Evolutionary conservation across 1,139 yeast species (phyloP), one percentile per base, ranked within the genome.

Genomic region (Yamadazyma taylorii): DNA sequence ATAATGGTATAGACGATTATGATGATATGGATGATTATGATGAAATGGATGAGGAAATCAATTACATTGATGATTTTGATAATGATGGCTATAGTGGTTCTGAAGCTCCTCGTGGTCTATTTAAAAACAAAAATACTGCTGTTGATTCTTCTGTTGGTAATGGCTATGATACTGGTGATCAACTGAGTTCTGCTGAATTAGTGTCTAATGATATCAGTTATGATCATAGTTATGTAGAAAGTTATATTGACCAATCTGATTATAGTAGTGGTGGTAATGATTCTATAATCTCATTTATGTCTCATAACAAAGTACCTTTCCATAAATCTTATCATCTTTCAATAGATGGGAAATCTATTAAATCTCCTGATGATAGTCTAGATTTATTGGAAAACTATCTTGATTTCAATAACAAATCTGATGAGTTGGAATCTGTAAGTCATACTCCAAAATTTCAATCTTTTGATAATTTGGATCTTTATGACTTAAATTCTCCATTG

Each of bases 1-100:
- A 77, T 34, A 85, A 79, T 31, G 87, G 65, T 3, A 37, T 55
- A 17, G 66, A 56, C 25, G 78, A 67, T 43, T 69, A 77, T 19
- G 52, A 58, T 39, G 52, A 51, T 32, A 50, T 63, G 13, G 67
- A 55, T 9, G 73, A 60, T 43, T 69, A 77, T 19, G 52, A 58
- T 39, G 52, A 51, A 32, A 50, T 63, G 13, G 67, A 55, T 9
- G 73, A 60, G 25, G 76, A 68, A 11, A 82, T 72, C 6, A 84
- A 75, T 17, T 79, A 69, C 8, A 83, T 73, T 3, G 63, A 58
- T 19, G 80, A 56, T 35, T 71, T 69, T 38, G 80, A 70, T 19
- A 40, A 39, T 16, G 34, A 28, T n/a, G n/a, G n/a, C n/a, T n/a
- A n/a, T n/a, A n/a, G n/a, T n/a, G n/a, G n/a, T n/a, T n/a, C n/a